Base-by-base conservation (phyloP, 2,329 filamentous ascomycete species). In the Claviceps sorghi region DNA sequence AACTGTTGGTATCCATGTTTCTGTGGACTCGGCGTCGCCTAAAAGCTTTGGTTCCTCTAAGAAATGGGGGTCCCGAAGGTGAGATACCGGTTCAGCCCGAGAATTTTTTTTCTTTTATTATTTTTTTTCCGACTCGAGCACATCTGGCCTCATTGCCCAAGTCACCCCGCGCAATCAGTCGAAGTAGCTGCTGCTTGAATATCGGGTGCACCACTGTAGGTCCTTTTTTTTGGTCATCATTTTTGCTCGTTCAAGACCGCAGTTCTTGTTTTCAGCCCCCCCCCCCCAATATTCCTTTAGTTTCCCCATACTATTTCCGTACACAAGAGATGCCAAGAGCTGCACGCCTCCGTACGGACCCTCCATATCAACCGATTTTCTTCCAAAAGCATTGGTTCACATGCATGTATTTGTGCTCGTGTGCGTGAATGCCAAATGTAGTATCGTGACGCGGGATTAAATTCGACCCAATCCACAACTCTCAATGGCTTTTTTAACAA, bases 31-130 rank as follows among this genome's bases (percentile, higher is more conserved):
- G 26, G 5, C 5, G 26, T 5, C 26, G 34, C 34, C 34, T 15
- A 36, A 36, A 36, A 36, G 34, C 34, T 36, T 15, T 36, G 36
- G 36, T 38, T 38, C 36, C 17, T 15, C n/a, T 3, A n/a, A 15
- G 17, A 38, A 38, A 26, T 26, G 5, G 36, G 36, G 48, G 44
- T 21, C 36, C 30, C 40, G 7, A 45, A 32, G 49, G 49, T 60
- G 57, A 62, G 58, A 60, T 63, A 58, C 63, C 64, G 64, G 64
- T 66, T 66, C 64, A 59, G 60, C 61, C 64, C 64, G 64, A 66
- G 58, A 58, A 26, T 43, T 19, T n/a, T 47, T 32, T 30, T 40
- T 58, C 26, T 26, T 26, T 26, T 26, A 26, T 5, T n/a, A n/a
- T 19, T n/a, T 47, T 32, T 30, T 40, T 58, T 61, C 61, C 58